Evolutionary conservation across 192 early-diverging fungal genomes (phyloP), one percentile per base, ranked within the genome.

Genomic region (Funneliformis geosporum): DNA sequence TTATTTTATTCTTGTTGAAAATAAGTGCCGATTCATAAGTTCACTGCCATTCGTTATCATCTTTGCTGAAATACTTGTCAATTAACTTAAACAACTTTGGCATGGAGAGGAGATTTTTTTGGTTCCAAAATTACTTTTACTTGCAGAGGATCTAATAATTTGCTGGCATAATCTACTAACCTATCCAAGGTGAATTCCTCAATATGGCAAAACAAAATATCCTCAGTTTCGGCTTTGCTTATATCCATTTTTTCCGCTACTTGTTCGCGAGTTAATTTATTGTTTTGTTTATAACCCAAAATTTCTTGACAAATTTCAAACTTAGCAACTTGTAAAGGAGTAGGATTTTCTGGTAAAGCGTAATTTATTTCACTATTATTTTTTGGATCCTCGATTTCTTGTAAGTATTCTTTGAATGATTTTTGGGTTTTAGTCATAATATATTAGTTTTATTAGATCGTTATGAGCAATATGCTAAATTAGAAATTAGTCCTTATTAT

Each of bases 31-130:
- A 38, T 72, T 40, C 38, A 27, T 73, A 73, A 50, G 44, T 73
- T 55, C 70, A 73, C 9, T 25, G 1, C 27, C 70, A 50, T 46
- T 73, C 70, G 4, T 25, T 73, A 73, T 73, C 70, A n/a, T n/a
- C n/a, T n/a, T n/a, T n/a, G 3, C 1, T 18, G 14, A 39, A 28
- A 9, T 67, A 1, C 14, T 67, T 12, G 12, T 40, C 28, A 16
- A 39, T 67, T 39, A 67, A 67, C 39, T 67, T 67, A 67, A 67
- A 67, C 66, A 40, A 38, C 40, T 43, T 44, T 43, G 71, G 44
- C 71, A 73, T 73, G 68, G n/a, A n/a, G n/a, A n/a, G n/a, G n/a
- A n/a, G n/a, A n/a, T n/a, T n/a, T n/a, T n/a, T n/a, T n/a, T n/a
- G n/a, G n/a, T n/a, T n/a, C n/a, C n/a, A n/a, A n/a, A 43, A 43